Evolutionary conservation across 495 filamentous ascomycete genomes (phyloP).

Genomic region (Annulohypoxylon stygium): DNA sequence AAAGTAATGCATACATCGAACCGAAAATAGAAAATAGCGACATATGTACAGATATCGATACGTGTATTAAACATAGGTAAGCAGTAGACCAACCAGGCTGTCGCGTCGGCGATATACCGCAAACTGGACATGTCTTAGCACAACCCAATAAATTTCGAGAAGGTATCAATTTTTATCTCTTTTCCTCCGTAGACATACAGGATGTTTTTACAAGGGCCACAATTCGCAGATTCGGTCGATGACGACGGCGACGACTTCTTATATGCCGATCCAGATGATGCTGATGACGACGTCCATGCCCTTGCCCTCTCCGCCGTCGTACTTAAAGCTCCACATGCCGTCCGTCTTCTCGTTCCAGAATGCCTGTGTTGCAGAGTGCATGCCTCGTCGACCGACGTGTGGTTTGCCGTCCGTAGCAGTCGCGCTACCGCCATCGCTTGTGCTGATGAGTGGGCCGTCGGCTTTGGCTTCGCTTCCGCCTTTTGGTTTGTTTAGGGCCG

Average conservation of each 20-base stretch:
- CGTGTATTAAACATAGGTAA: not conserved
- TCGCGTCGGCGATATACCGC: not conserved
- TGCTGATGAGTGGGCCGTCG: slow-evolving; percentile 52
- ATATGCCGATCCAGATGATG: slow-evolving; percentile 87
- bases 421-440: slow-evolving; percentile 57
- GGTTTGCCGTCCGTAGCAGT: slow-evolving; percentile 66
- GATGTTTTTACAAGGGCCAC: slow-evolving; percentile 14
- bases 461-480: slow-evolving; percentile 54
- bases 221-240: not conserved
- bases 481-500: slow-evolving; percentile 66
- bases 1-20: too few relatives aligned
- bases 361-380: slow-evolving; percentile 94
- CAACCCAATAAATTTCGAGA: slow-evolving; percentile 11
- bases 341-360: slow-evolving; percentile 99
- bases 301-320: slow-evolving; percentile 82
- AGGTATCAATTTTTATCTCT: slow-evolving; percentile 17
- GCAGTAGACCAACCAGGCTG: not conserved
- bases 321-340: slow-evolving; percentile 98
- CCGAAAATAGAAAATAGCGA: too few relatives aligned
- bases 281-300: slow-evolving; percentile 93
- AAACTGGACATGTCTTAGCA: not conserved
- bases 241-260: not conserved
- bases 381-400: slow-evolving; percentile 84
- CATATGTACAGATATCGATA: not conserved
- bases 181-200: slow-evolving; percentile 24